Conservation (phyloP, 768 basidiomycete species). For the Royoungia palumana region DNA sequence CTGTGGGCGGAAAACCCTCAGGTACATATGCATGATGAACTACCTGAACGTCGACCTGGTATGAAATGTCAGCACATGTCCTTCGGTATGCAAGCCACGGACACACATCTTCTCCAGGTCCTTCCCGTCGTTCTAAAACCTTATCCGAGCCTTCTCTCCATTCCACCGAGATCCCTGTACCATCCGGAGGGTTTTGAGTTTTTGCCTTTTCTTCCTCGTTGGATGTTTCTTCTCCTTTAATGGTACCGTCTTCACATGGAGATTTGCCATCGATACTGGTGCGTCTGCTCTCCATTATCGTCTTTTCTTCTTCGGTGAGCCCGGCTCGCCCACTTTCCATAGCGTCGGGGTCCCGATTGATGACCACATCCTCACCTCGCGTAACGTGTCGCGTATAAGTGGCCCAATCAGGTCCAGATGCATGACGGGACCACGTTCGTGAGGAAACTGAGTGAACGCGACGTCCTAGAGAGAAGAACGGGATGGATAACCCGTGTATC, state of each 20-base stretch:
- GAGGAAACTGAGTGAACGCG: slow-evolving; percentile 80
- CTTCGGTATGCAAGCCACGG: background rate
- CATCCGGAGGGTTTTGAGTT: slow-evolving; percentile 45
- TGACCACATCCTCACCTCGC: slow-evolving; percentile 73
- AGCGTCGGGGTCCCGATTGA: slow-evolving; percentile 70
- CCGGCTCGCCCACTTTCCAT: slow-evolving; percentile 48
- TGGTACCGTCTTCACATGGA: slow-evolving; percentile 6
- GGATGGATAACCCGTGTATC: slow-evolving; percentile 88
- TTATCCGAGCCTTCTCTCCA: slow-evolving; percentile 72
- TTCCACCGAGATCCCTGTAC: slow-evolving; percentile 40
- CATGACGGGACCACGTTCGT: slow-evolving; percentile 85
- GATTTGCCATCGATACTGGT: slow-evolving; percentile 11
- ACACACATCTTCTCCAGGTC: slow-evolving; percentile 61
- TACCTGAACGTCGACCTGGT: slow-evolving; percentile 63
- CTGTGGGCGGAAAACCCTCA: slow-evolving; percentile 3
- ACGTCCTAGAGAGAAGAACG: slow-evolving; percentile 87
- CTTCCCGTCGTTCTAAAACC: slow-evolving; percentile 57
- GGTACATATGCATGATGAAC: slow-evolving; percentile 40
- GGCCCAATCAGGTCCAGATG: slow-evolving; percentile 77
- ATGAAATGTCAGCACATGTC: slow-evolving; percentile 13
- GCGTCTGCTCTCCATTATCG: slow-evolving; percentile 24
- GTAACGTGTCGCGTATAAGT: slow-evolving; percentile 68
- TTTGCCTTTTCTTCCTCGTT: slow-evolving; percentile 21
- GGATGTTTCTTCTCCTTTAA: slow-evolving; percentile 1
- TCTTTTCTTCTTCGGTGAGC: slow-evolving; percentile 29